These are phyloP conservation scores for Aureobasidium melanogenum DNA, from an alignment of 2,329 filamentous ascomycete species.

Conservation along the genomic window DNA sequence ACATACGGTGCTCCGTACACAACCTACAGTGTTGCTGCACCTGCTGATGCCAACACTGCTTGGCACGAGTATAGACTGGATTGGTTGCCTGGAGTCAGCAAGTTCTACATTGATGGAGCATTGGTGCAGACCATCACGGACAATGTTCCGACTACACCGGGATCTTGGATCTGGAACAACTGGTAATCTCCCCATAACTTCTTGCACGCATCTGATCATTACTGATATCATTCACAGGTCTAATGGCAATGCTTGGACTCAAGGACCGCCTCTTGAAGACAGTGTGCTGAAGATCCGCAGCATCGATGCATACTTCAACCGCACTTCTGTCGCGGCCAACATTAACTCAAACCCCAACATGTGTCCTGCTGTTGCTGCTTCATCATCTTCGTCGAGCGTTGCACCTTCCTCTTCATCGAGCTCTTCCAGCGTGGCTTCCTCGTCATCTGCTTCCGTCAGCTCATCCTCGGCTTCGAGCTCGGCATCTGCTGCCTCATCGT, in stretches of 20 bases:
- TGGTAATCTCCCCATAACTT: constrained; percentile 33
- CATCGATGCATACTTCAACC: constrained; percentile 55
- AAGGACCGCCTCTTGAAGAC: constrained; percentile 56
- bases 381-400: background rate
- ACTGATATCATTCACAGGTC: constrained; percentile 29
- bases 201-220: background rate
- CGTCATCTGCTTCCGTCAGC: too few species aligned
- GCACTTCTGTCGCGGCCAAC: background rate
- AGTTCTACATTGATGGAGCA: constrained; percentile 60
- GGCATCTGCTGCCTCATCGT: background rate
- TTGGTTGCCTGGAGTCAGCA: constrained; percentile 52
- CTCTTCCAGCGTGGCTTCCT: background rate
- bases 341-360: background rate
- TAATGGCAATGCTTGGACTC: constrained; percentile 61
- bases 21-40: constrained; percentile 54
- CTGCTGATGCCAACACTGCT: constrained; percentile 52
- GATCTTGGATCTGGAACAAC: constrained; percentile 60
- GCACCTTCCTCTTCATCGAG: background rate
- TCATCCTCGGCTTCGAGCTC: too few species aligned
- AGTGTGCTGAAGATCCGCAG: constrained; percentile 57
- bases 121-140: constrained; percentile 46
- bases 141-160: constrained; percentile 45
- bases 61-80: constrained; percentile 81
- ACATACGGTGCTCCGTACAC: constrained; percentile 50
- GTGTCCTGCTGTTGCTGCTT: background rate